A percentile compares a stretch with the other conserved stretches of the same genome.
Evolutionary conservation across 805 yeast genomes (phyloP).

Genomic region (Myxozyma melibiosi): DNA sequence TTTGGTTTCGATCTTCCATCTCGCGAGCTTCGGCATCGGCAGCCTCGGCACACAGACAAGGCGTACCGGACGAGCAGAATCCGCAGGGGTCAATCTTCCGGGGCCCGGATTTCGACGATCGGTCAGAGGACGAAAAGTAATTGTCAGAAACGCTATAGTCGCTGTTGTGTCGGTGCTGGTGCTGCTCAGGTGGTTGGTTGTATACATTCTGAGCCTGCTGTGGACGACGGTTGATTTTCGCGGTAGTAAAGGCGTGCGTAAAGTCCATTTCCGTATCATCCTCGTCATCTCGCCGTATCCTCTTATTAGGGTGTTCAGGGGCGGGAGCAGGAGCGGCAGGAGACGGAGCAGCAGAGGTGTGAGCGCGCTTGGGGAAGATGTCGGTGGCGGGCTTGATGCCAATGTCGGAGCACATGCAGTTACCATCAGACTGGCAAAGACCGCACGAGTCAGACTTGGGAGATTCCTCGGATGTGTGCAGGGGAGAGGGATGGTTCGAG

Average conservation of each 20-base stretch:
- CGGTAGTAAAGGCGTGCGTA: conserved; percentile 30
- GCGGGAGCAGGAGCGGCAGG: not conserved
- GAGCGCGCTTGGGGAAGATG: conserved; percentile 22
- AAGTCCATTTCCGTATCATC: conserved; percentile 32
- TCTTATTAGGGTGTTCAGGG: not conserved
- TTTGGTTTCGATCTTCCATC: too few species aligned
- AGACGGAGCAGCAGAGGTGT: not conserved
- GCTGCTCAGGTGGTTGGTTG: conserved; percentile 8
- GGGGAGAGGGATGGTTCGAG: conserved; percentile 9
- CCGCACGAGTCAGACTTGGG: conserved; percentile 27
- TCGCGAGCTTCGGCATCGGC: conserved; percentile 41
- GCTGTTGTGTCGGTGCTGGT: conserved; percentile 3
- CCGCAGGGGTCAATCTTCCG: conserved; percentile 79
- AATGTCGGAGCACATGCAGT: conserved; percentile 30
- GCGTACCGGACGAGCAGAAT: conserved; percentile 87
- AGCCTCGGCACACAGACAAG: conserved; percentile 88
- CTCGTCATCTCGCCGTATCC: conserved; percentile 11
- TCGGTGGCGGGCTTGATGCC: conserved; percentile 31
- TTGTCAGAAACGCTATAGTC: conserved; percentile 4
- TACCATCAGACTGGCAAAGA: conserved; percentile 30
- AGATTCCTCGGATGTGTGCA: not conserved
- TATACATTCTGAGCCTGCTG: conserved; percentile 11
- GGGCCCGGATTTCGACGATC: conserved; percentile 55
- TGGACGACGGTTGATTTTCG: conserved; percentile 9
- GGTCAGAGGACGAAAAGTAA: conserved; percentile 2